Percentiles rank a stretch among this genome's conserved stretches.
Evolutionary conservation across 495 filamentous ascomycete species (phyloP).

Genomic region (Xylaria flabelliformis): DNA sequence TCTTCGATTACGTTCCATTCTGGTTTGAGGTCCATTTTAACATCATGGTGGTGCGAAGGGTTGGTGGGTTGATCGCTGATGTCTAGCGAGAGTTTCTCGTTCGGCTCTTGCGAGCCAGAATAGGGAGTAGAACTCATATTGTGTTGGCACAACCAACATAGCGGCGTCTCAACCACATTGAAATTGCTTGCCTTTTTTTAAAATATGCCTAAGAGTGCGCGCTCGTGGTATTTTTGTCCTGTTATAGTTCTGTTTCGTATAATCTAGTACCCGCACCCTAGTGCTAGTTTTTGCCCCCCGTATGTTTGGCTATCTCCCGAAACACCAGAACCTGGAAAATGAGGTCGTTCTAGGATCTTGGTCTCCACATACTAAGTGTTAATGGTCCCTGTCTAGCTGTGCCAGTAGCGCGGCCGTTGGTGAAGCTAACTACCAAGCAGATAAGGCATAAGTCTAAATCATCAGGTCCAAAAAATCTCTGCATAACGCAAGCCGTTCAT

Average conservation of each 20-base stretch:
- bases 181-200: too few species aligned
- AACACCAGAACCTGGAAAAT: neutral
- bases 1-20: neutral
- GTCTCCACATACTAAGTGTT: neutral
- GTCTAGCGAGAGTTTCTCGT: neutral
- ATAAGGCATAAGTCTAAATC: neutral
- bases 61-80: slow-evolving; percentile 1
- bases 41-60: neutral
- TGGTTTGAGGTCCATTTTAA: neutral
- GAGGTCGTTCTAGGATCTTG: neutral
- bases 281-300: neutral
- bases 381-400: neutral
- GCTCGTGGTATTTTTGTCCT: neutral
- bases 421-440: neutral
- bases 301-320: neutral
- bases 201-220: neutral
- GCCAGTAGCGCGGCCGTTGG: neutral
- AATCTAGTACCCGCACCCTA: neutral
- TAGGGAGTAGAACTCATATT: neutral
- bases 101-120: neutral
- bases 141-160: neutral
- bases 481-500: neutral
- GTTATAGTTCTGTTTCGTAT: neutral
- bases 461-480: neutral
- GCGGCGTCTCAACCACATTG: neutral